A percentile compares a stretch with the other conserved stretches of the same genome.
Conservation (phyloP, 2,329 filamentous ascomycete species). For the Colletotrichum graminicola region DNA sequence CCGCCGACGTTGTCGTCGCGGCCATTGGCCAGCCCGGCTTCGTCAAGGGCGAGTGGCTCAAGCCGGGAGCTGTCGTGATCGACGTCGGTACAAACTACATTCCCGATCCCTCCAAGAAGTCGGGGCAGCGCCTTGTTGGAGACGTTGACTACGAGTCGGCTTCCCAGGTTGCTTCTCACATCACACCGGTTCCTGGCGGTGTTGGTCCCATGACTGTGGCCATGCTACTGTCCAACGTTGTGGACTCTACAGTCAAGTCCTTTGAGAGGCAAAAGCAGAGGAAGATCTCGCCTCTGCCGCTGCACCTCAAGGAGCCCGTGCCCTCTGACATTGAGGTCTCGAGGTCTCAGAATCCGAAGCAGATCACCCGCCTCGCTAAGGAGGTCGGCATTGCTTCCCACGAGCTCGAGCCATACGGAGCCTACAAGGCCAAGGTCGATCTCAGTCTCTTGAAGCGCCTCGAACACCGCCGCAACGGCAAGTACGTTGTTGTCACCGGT, state of each 20-base stretch:
- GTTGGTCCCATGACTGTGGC: constrained; percentile 99
- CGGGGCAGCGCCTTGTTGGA: constrained; percentile 90
- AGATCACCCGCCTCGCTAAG: constrained; percentile 84
- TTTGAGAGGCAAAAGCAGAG: constrained; percentile 87
- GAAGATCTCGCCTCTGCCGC: constrained; percentile 82
- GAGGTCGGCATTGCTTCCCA: constrained; percentile 90
- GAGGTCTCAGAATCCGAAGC: constrained; percentile 89
- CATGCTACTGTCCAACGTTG: constrained; percentile 96
- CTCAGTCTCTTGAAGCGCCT: constrained; percentile 85
- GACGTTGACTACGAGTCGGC: constrained; percentile 95
- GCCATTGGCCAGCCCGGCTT: constrained; percentile 91
- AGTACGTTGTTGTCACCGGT: constrained; percentile 92
- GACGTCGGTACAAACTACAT: constrained; percentile 99
- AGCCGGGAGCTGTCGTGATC: constrained; percentile 94
- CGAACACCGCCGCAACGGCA: constrained; percentile 87
- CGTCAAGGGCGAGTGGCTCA: constrained; percentile 95
- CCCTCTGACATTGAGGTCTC: constrained; percentile 98
- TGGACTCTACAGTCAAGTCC: constrained; percentile 84
- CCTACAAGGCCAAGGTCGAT: constrained; percentile 96
- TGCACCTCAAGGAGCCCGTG: constrained; percentile 83
- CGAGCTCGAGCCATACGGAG: constrained; percentile 94
- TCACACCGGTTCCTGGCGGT: constrained; percentile 96
- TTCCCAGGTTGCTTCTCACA: constrained; percentile 86
- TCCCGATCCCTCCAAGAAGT: constrained; percentile 89
- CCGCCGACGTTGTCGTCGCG: constrained; percentile 89